Base-by-base conservation (phyloP, 495 filamentous ascomycete genomes). In the Penicillium robsamsonii region DNA sequence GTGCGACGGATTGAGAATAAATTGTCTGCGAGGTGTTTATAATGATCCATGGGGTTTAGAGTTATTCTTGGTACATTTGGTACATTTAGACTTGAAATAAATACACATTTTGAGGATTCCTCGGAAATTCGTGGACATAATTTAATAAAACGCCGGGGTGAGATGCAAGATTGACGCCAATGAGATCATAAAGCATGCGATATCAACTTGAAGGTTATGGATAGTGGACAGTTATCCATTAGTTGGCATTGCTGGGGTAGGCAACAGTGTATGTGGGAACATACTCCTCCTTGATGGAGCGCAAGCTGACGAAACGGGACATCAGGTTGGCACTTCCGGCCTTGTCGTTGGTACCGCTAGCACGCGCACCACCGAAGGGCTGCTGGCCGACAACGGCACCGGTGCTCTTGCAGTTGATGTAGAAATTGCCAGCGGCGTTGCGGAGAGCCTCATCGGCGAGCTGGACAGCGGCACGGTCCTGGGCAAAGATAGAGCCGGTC, bases 241-340 rank as follows among this genome's bases (percentile, higher is more conserved):
- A 62, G 53, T 69, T 73, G 38, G 77, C 72, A 65, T 96, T 96
- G 75, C 90, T 93, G 22, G 89, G 89, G 72, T 96, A 96, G 44
- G 62, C 73, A 51, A 96, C 91, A 68, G 79, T 79, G 49, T 78
- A 77, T 31, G 83, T 86, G 1, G 84, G 78, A 56, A 79, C 71
- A 60, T 92, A 96, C 78, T 96, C 91, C 83, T 96, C 91, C 83
- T 96, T 96, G 64, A 96, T 86, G 41, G 88, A 89, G 59, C 91
- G 79, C 72, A 86, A 74, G 72, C 88, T 92, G 20, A 94, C 89
- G 67, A 95, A 96, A 46, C 91, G 78, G 29, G 79, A 81, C 59
- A 96, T 67, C 50, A 96, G 70, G 66, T 84, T 88, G 56, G 79
- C 78, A 67, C 87, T 91, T 15, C 91, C 91, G 9, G 91, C 91